These are phyloP conservation scores for Osmozyma mogii DNA, from an alignment of 805 yeast species.

Conservation along the genomic window DNA sequence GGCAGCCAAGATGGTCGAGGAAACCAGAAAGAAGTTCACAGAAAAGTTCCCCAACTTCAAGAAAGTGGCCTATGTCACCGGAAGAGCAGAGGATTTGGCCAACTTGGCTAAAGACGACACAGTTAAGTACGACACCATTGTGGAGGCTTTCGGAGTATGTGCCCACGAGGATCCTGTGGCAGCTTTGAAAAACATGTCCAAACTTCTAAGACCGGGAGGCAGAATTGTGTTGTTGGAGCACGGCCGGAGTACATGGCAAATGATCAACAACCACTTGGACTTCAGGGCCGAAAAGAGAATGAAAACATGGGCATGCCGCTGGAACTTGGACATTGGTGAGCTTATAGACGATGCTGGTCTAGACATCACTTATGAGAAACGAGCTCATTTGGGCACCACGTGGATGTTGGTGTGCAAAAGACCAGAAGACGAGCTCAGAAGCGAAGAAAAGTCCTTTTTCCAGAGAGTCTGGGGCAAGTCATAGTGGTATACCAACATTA, in stretches of 20 bases:
- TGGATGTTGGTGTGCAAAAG: constrained; percentile 75
- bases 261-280: constrained; percentile 74
- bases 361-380: constrained; percentile 68
- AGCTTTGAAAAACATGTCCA: constrained; percentile 68
- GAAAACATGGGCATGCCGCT: constrained; percentile 92
- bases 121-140: constrained; percentile 79
- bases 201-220: constrained; percentile 80
- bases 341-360: constrained; percentile 77
- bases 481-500: no score
- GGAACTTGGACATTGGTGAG: constrained; percentile 93
- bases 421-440: constrained; percentile 53
- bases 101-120: constrained; percentile 38
- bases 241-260: constrained; percentile 77
- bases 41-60: constrained; percentile 56
- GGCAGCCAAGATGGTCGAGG: constrained; percentile 77
- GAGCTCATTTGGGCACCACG: constrained; percentile 88
- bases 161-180: constrained; percentile 89
- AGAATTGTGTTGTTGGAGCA: constrained; percentile 84
- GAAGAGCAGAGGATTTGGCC: constrained; percentile 76
- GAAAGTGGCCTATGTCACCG: constrained; percentile 81
- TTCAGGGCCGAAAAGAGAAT: constrained; percentile 75
- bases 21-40: constrained; percentile 66
- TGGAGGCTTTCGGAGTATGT: constrained; percentile 93
- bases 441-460: constrained; percentile 35
- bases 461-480: constrained; percentile 36